Base-by-base conservation (phyloP, 495 filamentous ascomycete species). In the Penicillium silybi region DNA sequence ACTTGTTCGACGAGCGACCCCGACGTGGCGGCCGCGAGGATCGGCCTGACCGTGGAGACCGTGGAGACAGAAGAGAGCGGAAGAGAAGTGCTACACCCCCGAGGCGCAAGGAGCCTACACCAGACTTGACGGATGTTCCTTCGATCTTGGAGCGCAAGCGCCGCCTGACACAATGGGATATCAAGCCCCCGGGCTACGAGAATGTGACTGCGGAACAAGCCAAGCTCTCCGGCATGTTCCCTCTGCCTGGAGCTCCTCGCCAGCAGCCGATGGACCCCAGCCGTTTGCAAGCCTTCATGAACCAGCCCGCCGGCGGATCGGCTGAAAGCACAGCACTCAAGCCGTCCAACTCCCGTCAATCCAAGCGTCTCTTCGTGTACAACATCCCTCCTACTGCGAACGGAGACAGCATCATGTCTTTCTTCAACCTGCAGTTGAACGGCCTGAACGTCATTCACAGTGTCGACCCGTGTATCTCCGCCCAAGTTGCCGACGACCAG, bases 221-320 rank as follows among this genome's bases (percentile, higher is more conserved):
- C 22, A 99, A 99, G 77, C 80, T 99, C 29, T 99, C 93, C n/a
- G 90, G 90, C 80, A 66, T 97, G 93, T 99, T 99, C 76, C 92
- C 93, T 51, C 83, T 99, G 8, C 93, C 93, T 5, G 93, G 93
- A 53, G 93, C 92, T 39, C 93, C 93, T 44, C 84, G 95, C 56
- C 91, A 96, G 61, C 91, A 96, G 63, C 89, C 92, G 3, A 95
- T 98, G 88, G 93, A 98, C 56, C 92, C 95, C 20, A 89, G 84
- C 41, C 91, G 90, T 58, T 81, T 99, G 35, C 90, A 97, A 72
- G 90, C 92, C 25, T 93, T 99, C 70, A 92, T 97, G 86, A 89
- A 83, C 68, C 92, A 92, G 64, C 86, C 92, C 29, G 85, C 92
- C 29, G 85, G 81, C 38, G 86, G 85, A 32, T 77, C 85, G 6